Evolutionary conservation across 2,329 filamentous ascomycete species (phyloP), one percentile per base, ranked within the genome.

Genomic region (Botrytis deweyae): DNA sequence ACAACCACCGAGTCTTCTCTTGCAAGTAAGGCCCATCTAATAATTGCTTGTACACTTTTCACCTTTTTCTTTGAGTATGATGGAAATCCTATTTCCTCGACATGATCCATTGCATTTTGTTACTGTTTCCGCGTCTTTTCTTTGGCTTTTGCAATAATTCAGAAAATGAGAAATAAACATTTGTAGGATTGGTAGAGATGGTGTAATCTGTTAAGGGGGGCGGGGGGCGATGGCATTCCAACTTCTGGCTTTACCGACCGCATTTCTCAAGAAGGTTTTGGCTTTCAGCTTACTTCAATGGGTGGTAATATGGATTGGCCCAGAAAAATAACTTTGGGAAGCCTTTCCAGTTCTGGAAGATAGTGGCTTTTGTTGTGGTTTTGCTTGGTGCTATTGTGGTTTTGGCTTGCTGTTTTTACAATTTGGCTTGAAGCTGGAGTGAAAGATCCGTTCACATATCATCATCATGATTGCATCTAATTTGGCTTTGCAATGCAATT

Each of bases 31-130:
- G 58, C 5, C 46, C 46, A 18, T 65, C 38, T 58, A 38, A 18
- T 9, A 69, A 69, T 58, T 58, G 36, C 66, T 58, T 69, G 49
- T 69, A 58, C 38, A 69, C 38, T 58, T 69, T 69, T n/a, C 10
- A 42, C 49, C 36, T 44, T 69, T 69, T 58, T 58, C 66, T 69
- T n/a, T 69, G 25, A 69, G 49, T 69, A 33, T 59, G 52, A 58
- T 69, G 49, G 66, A 69, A 58, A 69, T 58, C 22, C 49, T 59
- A 42, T 69, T 69, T 69, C 52, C 66, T 33, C 66, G 10, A 8
- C n/a, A 58, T 44, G 49, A 69, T 33, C 40, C n/a, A 69, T 58
- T 33, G 49, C 49, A 58, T 58, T 58, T 69, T 69, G 49, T 69
- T 9, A 16, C 36, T 16, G 49, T 33, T 3, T 42, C 1, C 18